Evolutionary conservation across 78 protist species (phyloP), one percentile per base, ranked within the genome.

Genomic region (Anaeramoeba flamelloides): DNA sequence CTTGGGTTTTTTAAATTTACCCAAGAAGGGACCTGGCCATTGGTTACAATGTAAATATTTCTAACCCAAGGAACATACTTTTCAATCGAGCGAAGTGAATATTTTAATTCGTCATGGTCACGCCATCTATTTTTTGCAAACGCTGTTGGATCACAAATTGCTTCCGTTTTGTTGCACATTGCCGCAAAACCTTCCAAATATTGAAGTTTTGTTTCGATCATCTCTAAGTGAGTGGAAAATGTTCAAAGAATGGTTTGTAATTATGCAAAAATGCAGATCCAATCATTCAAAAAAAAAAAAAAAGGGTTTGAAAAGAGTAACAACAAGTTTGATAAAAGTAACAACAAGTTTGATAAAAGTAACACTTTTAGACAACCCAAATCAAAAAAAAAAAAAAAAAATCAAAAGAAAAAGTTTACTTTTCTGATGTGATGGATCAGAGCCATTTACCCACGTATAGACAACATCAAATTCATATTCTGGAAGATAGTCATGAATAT

Each of bases 401-500:
- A 36, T 76, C 78, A 39, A 36, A 76, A 76, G 12, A 38, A 17
- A 36, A 76, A n/a, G n/a, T 12, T 12, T 17, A 39, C 78, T 12
- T 17, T 37, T 30, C 78, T 74, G 38, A 65, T 77, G 77, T 36
- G 53, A 38, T 2, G 95, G 93, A 39, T 95, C 98, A 17, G 86
- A 37, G 30, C 98, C 98, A 79, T 95, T 95, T 36, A 95, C 98
- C 98, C 98, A 95, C 3, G 98, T 95, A 82, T 92, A 95, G 2
- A 95, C 95, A 0, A 91, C 78, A 77, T 95, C 98, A 36, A 95
- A n/a, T n/a, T n/a, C n/a, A n/a, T n/a, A n/a, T n/a, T n/a, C n/a
- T n/a, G n/a, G n/a, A n/a, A n/a, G n/a, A n/a, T n/a, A n/a, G n/a
- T n/a, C n/a, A n/a, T n/a, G n/a, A n/a, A n/a, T n/a, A n/a, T n/a